Conservation (phyloP, 2,329 filamentous ascomycete species). For the Diaporthe nobilis region DNA sequence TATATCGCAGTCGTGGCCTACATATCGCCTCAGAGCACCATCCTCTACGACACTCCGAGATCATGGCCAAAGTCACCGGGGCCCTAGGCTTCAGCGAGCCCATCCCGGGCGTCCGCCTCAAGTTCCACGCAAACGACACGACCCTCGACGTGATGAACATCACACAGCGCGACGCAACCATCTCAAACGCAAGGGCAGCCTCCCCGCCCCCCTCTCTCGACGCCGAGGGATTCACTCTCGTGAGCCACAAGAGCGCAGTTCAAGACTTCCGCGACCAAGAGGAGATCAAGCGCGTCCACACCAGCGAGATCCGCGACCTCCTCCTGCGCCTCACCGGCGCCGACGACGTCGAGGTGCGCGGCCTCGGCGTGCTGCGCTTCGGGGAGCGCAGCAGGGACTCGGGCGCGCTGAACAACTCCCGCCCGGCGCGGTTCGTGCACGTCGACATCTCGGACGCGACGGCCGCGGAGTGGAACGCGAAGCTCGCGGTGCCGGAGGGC, state of each 20-base stretch:
- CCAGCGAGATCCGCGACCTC: slow-evolving; percentile 12
- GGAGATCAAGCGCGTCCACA: slow-evolving; percentile 6
- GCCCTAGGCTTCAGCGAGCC: slow-evolving; percentile 4
- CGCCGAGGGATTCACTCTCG: slow-evolving; percentile 10
- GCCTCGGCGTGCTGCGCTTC: slow-evolving; percentile 15
- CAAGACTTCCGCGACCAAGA: slow-evolving; percentile 13
- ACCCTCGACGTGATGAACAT: slow-evolving; percentile 21
- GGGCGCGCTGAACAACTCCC: slow-evolving; percentile 23
- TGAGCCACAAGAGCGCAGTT: slow-evolving; percentile 7
- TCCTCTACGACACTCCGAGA: not conserved
- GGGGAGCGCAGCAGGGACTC: slow-evolving; percentile 7
- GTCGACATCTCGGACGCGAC: slow-evolving; percentile 1
- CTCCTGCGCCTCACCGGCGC: not conserved
- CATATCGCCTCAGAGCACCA: not conserved
- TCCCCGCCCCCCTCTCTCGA: not conserved
- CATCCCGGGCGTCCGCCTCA: not conserved
- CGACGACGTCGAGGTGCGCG: not conserved
- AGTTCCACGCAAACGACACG: slow-evolving; percentile 15
- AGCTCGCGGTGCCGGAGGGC: not conserved
- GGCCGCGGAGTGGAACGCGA: slow-evolving; percentile 1
- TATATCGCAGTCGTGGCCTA: not conserved
- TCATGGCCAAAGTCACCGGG: not conserved
- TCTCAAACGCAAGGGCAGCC: not conserved
- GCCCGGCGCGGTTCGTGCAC: slow-evolving; percentile 21
- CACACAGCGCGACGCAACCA: not conserved